Conservation (phyloP, 306 rosid genomes). For the Cotoneaster glaucophyllus region DNA sequence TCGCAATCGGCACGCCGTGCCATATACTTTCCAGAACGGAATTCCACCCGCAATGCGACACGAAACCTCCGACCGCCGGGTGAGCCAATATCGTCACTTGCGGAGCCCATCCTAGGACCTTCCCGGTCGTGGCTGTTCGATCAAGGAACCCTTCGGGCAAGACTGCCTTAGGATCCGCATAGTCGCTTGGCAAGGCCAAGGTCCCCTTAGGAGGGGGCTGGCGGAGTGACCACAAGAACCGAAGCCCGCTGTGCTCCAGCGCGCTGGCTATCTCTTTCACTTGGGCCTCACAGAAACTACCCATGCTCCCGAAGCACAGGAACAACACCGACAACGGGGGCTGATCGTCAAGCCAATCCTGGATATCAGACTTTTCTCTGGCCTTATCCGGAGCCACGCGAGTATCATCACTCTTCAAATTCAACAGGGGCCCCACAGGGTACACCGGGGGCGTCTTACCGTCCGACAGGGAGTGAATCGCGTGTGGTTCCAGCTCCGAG, state of each 20-base stretch:
- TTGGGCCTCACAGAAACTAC: constrained; percentile 14
- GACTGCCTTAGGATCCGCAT: background rate
- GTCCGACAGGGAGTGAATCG: background rate
- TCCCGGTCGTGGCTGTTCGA: background rate
- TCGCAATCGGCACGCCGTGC: constrained; percentile 17
- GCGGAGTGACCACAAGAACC: constrained; percentile 19
- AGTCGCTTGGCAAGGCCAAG: background rate
- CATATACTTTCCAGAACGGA: constrained; percentile 18
- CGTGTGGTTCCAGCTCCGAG: constrained; percentile 4
- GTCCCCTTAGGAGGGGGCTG: background rate
- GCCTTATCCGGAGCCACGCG: background rate
- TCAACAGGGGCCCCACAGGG: constrained; percentile 6
- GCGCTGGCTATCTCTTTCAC: constrained; percentile 19
- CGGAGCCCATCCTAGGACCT: constrained; percentile 20
- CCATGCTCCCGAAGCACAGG: constrained; percentile 29
- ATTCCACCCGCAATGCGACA: constrained; percentile 32
- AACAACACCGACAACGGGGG: constrained; percentile 4
- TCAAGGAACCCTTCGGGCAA: constrained; percentile 17
- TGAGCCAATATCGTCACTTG: constrained; percentile 13
- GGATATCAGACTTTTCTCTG: background rate
- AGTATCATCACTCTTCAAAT: background rate
- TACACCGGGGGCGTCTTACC: background rate
- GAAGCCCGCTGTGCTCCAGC: constrained; percentile 1
- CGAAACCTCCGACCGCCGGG: constrained; percentile 13
- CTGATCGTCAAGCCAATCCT: constrained; percentile 14